Percentiles rank a stretch among this genome's conserved stretches.
These are phyloP conservation scores for Candolleomyces aberdarensis DNA, from an alignment of 768 basidiomycete genomes.

Conservation along the genomic window DNA sequence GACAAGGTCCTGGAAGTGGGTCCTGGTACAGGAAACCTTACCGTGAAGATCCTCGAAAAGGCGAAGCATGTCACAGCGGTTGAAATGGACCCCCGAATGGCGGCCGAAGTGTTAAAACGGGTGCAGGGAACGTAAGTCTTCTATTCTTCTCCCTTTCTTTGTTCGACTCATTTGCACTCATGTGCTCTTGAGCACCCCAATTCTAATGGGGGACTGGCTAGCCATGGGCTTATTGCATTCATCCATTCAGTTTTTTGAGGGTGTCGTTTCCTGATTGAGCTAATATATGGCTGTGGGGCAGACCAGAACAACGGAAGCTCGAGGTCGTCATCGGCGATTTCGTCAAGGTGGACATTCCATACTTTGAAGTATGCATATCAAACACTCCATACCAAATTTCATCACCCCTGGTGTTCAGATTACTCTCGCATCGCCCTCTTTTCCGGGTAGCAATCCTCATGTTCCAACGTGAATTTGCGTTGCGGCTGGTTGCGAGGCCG, in stretches of 20 bases:
- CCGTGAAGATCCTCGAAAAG: constrained; percentile 89
- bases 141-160: background rate
- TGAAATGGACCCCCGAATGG: constrained; percentile 99
- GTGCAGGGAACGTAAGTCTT: constrained; percentile 93
- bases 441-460: constrained; percentile 95
- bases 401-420: constrained; percentile 93
- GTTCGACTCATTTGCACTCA: too few relatives aligned
- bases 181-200: background rate
- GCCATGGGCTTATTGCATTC: too few relatives aligned
- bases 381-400: constrained; percentile 99
- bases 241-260: background rate
- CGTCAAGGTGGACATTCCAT: constrained; percentile 96
- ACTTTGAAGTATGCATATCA: constrained; percentile 98
- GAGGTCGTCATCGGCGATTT: constrained; percentile 97
- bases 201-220: background rate
- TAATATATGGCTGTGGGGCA: constrained; percentile 31
- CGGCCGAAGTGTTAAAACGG: constrained; percentile 93
- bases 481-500: constrained; percentile 85
- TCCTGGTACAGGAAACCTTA: constrained; percentile 96
- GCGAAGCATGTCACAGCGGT: constrained; percentile 91
- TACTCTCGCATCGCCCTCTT: constrained; percentile 93
- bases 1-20: constrained; percentile 97
- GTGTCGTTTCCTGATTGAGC: background rate
- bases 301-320: constrained; percentile 93
- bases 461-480: constrained; percentile 99